Evolutionary conservation across 768 basidiomycete genomes (phyloP).

Genomic region (Rhizopogon vesiculosus): DNA sequence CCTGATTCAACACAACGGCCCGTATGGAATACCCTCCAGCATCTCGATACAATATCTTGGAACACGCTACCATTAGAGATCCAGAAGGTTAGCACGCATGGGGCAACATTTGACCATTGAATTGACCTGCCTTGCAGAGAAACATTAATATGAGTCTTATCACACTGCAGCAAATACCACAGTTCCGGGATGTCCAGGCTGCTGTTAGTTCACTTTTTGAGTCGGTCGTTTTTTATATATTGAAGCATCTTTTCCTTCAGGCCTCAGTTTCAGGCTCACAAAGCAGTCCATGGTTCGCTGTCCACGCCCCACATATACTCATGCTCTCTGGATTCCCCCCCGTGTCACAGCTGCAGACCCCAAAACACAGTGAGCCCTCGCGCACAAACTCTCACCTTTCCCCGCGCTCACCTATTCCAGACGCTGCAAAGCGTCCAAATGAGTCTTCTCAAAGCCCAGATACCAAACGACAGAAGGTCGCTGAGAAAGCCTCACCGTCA

Average conservation of each 20-base stretch:
- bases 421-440: slow-evolving; percentile 36
- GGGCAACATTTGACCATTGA: background rate
- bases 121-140: slow-evolving; percentile 35
- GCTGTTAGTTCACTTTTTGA: slow-evolving; percentile 31
- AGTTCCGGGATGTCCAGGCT: slow-evolving; percentile 47
- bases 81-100: slow-evolving; percentile 43
- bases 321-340: slow-evolving; percentile 46
- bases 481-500: background rate
- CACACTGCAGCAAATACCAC: slow-evolving; percentile 38
- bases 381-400: background rate
- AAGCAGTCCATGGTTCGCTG: slow-evolving; percentile 50
- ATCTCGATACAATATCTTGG: slow-evolving; percentile 54
- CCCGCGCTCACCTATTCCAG: slow-evolving; percentile 15
- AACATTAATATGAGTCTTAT: slow-evolving; percentile 56
- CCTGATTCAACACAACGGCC: slow-evolving; percentile 56
- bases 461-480: slow-evolving; percentile 34
- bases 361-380: slow-evolving; percentile 28
- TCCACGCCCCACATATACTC: slow-evolving; percentile 40
- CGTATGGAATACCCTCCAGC: slow-evolving; percentile 43
- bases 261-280: slow-evolving; percentile 31
- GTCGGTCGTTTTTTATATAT: background rate
- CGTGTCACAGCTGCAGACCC: slow-evolving; percentile 6
- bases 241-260: slow-evolving; percentile 17
- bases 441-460: slow-evolving; percentile 41
- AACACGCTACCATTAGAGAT: slow-evolving; percentile 56